Base-by-base conservation (phyloP, 805 yeast genomes). In the Wilhelminamyces savonicus region DNA sequence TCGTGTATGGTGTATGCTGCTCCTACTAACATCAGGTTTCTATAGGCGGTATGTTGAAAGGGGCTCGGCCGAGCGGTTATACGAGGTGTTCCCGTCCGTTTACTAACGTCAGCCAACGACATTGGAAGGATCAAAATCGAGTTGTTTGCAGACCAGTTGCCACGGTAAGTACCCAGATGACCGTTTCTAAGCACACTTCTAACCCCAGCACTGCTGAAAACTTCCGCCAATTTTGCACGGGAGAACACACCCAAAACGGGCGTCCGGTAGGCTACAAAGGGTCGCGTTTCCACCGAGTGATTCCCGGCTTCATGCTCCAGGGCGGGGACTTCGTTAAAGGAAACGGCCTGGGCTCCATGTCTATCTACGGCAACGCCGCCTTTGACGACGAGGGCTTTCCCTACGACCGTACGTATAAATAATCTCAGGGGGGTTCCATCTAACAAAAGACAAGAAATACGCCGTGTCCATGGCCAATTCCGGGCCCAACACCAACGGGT, bases 181-280 rank as follows among this genome's bases (percentile, higher is more conserved):
- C 14, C 13, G 26, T 23, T n/a, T 23, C 11, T 23, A 13, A 9
- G 13, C 14, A n/a, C 10, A 13, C n/a, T 13, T 11, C 11, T 23
- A 3, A 4, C 13, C 22, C 15, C 27, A 46, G 48, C 32, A 71
- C 78, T 0, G 37, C 60, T 13, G 77, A 71, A 37, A 71, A 71
- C 43, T 70, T 71, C 43, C 51, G 77, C 17, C 75, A 69, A 39
- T 62, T 69, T 32, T 71, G 76, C 43, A 70, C 74, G 0, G 75
- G 75, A 5, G 76, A 70, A 35, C 53, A 55, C 40, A 40, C 54
- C 14, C 55, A 57, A 28, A 45, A 54, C 26, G 53, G 56, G 2
- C 37, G 46, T 5, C 71, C 76, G 1, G 48, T 62, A 5, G 75
- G 75, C 3, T 70, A 69, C 42, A 68, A 68, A 39, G 35, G 37